Percentiles rank a stretch among this genome's conserved stretches.
These are phyloP conservation scores for Pseudocercospora vitis DNA, from an alignment of 2,329 filamentous ascomycete species.

Conservation along the genomic window DNA sequence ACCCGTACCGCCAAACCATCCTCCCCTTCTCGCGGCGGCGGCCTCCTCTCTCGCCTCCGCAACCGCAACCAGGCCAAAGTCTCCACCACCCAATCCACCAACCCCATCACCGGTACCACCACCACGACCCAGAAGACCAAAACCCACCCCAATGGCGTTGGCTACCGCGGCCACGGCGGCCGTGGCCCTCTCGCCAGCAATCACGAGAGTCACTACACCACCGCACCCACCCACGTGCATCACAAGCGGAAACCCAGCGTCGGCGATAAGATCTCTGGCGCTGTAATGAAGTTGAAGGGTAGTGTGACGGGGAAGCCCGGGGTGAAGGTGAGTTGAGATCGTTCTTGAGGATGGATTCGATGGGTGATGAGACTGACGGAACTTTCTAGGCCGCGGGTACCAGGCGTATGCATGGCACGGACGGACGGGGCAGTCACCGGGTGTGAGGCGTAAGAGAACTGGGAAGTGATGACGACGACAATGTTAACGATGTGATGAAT, in stretches of 20 bases:
- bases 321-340: conserved; percentile 59
- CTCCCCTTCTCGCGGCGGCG: not conserved
- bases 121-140: conserved; percentile 37
- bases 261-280: conserved; percentile 76
- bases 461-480: not conserved
- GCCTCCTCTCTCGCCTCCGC: conserved; percentile 56
- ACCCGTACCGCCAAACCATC: conserved; percentile 39
- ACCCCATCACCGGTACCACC: conserved; percentile 44
- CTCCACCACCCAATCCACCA: conserved; percentile 46
- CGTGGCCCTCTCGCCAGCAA: conserved; percentile 29
- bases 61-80: conserved; percentile 44
- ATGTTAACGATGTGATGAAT: not conserved
- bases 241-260: conserved; percentile 66
- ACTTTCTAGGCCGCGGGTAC: conserved; percentile 36
- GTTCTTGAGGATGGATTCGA: not conserved
- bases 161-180: conserved; percentile 30
- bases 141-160: conserved; percentile 32
- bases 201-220: conserved; percentile 28
- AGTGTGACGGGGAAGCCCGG: conserved; percentile 67
- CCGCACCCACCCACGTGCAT: conserved; percentile 48
- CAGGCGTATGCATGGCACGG: conserved; percentile 39
- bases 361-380: conserved; percentile 10
- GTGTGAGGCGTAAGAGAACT: not conserved
- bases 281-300: conserved; percentile 71
- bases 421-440: conserved; percentile 33